phyloP scores from a whole-genome alignment of 1,139 yeast species.

The Geotrichum phurueaensis region DNA sequence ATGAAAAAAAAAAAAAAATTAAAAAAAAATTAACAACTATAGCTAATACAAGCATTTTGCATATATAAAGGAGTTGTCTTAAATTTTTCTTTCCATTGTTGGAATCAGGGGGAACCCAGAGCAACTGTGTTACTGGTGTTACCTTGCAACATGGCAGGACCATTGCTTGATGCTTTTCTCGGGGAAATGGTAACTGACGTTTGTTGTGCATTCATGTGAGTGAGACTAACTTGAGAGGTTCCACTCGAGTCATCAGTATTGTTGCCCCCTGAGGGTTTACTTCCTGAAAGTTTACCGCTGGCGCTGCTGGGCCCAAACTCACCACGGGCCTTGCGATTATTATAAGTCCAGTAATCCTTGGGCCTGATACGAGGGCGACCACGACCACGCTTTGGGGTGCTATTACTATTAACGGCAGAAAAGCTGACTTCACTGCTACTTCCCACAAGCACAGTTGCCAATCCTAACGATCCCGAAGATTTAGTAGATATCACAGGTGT shows the following conservation, averaged over 20 bases:
- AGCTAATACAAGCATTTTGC: not conserved
- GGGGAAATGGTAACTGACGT: not conserved
- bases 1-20: no score
- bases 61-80: not conserved
- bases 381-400: slow-evolving; percentile 4
- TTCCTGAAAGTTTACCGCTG: not conserved
- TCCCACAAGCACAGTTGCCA: not conserved
- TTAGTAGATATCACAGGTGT: not conserved
- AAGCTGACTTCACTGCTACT: not conserved
- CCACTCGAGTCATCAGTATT: not conserved
- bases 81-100: not conserved
- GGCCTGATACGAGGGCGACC: slow-evolving; percentile 13
- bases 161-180: not conserved
- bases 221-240: not conserved
- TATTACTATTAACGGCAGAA: not conserved
- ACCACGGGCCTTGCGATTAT: slow-evolving; percentile 8
- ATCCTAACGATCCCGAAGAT: not conserved
- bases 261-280: not conserved
- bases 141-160: not conserved
- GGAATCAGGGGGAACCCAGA: not conserved
- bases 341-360: slow-evolving; percentile 10
- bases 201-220: not conserved
- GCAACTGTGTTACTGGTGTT: not conserved
- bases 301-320: slow-evolving; percentile 8
- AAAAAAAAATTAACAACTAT: not conserved